Evolutionary conservation across 1,284 basidiomycete genomes (phyloP), one percentile per base, ranked within the genome.

Genomic region (Ceratobasidium sp.): DNA sequence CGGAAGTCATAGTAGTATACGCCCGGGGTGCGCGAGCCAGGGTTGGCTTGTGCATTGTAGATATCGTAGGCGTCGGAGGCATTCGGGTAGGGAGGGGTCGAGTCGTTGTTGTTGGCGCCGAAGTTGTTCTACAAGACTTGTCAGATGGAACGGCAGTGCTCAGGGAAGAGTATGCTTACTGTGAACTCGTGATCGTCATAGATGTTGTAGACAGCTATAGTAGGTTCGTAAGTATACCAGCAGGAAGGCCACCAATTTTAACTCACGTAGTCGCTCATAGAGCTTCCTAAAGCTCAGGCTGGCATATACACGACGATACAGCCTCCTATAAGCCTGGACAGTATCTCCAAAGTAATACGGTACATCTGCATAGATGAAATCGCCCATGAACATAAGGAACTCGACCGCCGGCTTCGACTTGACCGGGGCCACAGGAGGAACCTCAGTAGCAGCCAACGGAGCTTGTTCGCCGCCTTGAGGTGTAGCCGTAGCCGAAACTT

Each of bases 351-450:
- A 84, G 79, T 88, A 89, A 14, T 84, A 75, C 2, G 92, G 92
- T 1, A 92, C 88, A 78, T 94, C 91, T 6, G 89, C 90, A 76
- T 94, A 93, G 77, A 94, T 90, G 77, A 91, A 89, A 78, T 93
- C 90, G 23, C 61, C 43, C 43, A 75, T 47, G 49, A 67, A 50
- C 62, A 64, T 67, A n/a, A 50, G 46, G 21, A 72, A 69, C 26
- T 69, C 66, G 18, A 67, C 49, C 41, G 54, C 52, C 8, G 66
- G 66, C 6, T n/a, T 21, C n/a, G 66, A 26, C 41, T 69, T 69
- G 30, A 54, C 38, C 11, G 64, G 59, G 66, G 62, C 30, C 16
- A 14, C 44, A 16, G 70, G 43, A 26, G 49, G 63, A 26, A 21
- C 14, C 26, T 46, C 66, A 35, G 69, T 49, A 21, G 23, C n/a